Base-by-base conservation (phyloP, 129 eudicot species). In the Helianthus tuberosus region DNA sequence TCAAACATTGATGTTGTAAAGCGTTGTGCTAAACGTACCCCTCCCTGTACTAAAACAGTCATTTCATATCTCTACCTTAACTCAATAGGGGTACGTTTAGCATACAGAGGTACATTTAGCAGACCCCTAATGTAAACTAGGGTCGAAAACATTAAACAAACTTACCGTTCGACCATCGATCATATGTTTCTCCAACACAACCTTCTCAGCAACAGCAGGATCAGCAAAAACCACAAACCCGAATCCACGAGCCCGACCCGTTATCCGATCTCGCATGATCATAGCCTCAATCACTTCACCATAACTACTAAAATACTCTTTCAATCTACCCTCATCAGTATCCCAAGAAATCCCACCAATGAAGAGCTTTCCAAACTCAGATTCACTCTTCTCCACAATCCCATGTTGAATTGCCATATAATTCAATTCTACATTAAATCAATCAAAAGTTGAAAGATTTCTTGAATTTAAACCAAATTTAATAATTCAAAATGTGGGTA, bases 311-410 rank as follows among this genome's bases (percentile, higher is more conserved):
- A 91, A 91, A 79, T 91, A 88, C 61, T 86, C 88, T 67, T 79
- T 91, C 63, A 91, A 84, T 13, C 92, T 81, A 75, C 79, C 88
- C 72, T 91, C 97, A 83, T 88, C 91, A 10, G 97, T 91, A 77
- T 91, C 97, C 95, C 97, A 88, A 6, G 97, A 91, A 60, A 91
- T 88, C 84, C 97, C 97, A 73, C 97, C 97, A n/a, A 91, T 76
- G 58, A 91, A 91, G 1, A 91, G 84, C 84, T 91, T 91, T 6
- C 97, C 90, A 36, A 78, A 90, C 80, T 91, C 90, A 10, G 74
- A 63, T 75, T 88, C 89, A 89, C 88, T 84, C 79, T 79, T 81
- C 25, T 77, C 84, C 65, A 64, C 62, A 72, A 65, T 66, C 11
- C 32, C 32, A 27, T 27, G 32, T 27, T 27, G 32, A 27, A 27